Evolutionary conservation across 176 grass and related monocot genomes (phyloP).

Genomic region (Calamus simplicifolius): DNA sequence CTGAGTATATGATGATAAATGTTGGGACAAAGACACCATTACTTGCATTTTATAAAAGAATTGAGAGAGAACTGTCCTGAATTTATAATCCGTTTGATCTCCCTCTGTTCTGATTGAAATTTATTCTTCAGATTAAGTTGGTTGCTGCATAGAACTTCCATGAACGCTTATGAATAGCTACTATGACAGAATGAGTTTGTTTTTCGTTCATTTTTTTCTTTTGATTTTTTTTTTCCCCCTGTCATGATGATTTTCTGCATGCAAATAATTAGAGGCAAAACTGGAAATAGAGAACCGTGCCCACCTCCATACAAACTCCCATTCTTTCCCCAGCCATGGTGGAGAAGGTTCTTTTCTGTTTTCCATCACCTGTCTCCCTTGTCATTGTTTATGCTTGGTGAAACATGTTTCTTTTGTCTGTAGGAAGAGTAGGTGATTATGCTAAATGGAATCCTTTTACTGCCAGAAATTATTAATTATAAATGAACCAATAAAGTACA

Average conservation of each 20-base stretch:
- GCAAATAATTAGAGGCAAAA: background rate
- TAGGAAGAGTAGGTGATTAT: too few species aligned
- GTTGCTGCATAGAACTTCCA: too few species aligned
- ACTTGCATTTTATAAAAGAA: background rate
- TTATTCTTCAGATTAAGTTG: background rate
- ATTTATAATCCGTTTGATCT: background rate
- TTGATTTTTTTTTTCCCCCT: background rate
- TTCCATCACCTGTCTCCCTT: background rate
- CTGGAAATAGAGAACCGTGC: background rate
- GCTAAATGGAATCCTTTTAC: too few species aligned
- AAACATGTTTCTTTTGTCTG: too few species aligned
- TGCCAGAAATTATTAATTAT: background rate
- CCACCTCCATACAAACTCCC: too few species aligned
- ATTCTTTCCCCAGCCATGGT: background rate
- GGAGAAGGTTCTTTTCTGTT: background rate
- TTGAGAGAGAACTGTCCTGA: background rate
- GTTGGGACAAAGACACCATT: background rate
- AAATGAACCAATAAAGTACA: background rate
- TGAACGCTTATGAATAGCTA: too few species aligned
- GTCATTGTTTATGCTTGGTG: too few species aligned
- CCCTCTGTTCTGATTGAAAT: background rate
- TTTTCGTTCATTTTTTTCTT: background rate
- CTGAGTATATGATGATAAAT: background rate
- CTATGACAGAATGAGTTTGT: too few species aligned
- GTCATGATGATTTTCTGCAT: background rate